Evolutionary conservation across 495 filamentous ascomycete species (phyloP), one percentile per base, ranked within the genome.

Genomic region (Xylaria bambusicola): DNA sequence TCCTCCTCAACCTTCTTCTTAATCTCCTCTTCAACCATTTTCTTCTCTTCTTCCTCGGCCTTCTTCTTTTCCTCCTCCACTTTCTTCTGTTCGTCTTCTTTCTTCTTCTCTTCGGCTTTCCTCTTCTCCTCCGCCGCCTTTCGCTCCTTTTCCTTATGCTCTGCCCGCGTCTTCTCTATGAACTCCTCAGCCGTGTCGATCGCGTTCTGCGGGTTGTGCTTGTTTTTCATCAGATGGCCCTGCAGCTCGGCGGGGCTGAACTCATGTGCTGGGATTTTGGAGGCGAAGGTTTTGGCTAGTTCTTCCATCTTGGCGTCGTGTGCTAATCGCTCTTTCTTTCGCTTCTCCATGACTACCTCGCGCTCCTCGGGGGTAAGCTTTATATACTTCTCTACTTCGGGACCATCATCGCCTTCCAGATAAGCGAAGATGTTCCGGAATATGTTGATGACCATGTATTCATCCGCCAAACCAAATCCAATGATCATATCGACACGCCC

Each of bases 211-310:
- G 88, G 86, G 53, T 80, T 70, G 31, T 78, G 74, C 76, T 89
- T 90, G 63, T 91, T 75, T 67, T 83, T 85, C 44, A 92, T 74
- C 23, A 92, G 75, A 64, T 84, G 89, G 3, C 89, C 89, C 71
- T 93, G 90, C 33, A 93, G 83, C 75, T 92, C 89, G 10, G 90
- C 90, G 0, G 89, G 88, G 17, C 81, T 84, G 62, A 92, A 89
- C 60, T 83, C 82, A 21, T 78, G 76, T 18, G 76, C 77, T 0
- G 91, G 90, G 12, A 96, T 71, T 38, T 72, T 66, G 8, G 71
- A 64, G 0, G 88, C 83, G 67, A 96, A 93, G 44, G 81, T 66
- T 2, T 66, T 65, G 0, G 88, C 73, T 6, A 81, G 61, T n/a
- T 29, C 56, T 4, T 68, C 62, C 18, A 79, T 68, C 13, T 48